phyloP scores from a whole-genome alignment of 352 stramenopile genomes.

The Aphanomyces stellatus region DNA sequence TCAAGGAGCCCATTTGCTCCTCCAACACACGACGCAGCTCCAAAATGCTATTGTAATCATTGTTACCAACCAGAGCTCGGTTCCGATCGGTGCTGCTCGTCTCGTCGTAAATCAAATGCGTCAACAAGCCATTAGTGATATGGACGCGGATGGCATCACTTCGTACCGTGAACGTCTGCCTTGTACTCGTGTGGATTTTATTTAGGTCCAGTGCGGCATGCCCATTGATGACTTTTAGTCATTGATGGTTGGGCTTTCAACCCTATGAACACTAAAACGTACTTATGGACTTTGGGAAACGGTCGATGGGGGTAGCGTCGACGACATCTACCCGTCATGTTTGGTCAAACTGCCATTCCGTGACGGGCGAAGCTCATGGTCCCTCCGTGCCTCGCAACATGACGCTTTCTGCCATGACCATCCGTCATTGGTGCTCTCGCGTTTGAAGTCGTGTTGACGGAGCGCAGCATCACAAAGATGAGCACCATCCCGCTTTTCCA shows the following conservation, averaged over 20 bases:
- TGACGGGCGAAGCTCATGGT: no score
- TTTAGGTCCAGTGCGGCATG: neutral
- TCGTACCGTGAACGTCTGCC: neutral
- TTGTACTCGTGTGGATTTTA: neutral
- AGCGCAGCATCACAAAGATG: neutral
- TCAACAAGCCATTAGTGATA: neutral
- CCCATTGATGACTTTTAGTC: neutral
- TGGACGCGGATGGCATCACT: neutral
- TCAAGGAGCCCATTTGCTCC: neutral
- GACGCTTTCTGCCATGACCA: neutral
- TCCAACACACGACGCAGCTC: neutral
- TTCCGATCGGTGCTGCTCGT: neutral
- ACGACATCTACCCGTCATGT: neutral
- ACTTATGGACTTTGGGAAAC: neutral
- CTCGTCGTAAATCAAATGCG: neutral
- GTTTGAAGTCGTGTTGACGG: neutral
- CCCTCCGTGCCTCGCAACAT: neutral
- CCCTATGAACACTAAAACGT: neutral
- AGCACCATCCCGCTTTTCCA: neutral
- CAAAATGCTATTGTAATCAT: neutral
- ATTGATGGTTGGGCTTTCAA: neutral
- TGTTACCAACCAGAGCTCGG: neutral
- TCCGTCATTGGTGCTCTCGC: neutral
- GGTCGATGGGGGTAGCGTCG: neutral
- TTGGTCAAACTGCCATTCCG: neutral